Evolutionary conservation across 169 alveolate genomes (phyloP).

Genomic region (Eimeria mitis): DNA sequence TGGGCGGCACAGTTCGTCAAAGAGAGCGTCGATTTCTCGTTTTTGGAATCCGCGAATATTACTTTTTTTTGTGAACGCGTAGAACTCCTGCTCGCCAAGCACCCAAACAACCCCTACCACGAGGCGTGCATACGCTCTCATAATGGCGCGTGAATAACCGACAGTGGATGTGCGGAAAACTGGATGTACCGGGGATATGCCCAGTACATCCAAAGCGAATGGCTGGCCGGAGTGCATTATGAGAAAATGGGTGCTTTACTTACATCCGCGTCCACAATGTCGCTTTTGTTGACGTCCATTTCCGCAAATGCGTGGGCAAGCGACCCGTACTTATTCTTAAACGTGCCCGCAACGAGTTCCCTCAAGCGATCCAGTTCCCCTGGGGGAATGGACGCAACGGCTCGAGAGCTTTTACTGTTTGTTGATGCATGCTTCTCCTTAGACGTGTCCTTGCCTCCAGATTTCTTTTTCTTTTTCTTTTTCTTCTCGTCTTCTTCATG

Average conservation of each 20-base stretch:
- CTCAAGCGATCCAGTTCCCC: slow-evolving; percentile 60
- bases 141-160: background rate
- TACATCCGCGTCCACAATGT: slow-evolving; percentile 77
- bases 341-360: slow-evolving; percentile 71
- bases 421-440: slow-evolving; percentile 34
- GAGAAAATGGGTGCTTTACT: background rate
- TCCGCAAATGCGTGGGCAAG: slow-evolving; percentile 78
- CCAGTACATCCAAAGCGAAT: background rate
- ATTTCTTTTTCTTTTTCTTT: slow-evolving; percentile 27
- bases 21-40: slow-evolving; percentile 53
- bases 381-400: background rate
- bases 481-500: slow-evolving; percentile 33
- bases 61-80: slow-evolving; percentile 61
- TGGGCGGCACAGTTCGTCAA: slow-evolving; percentile 81
- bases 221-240: background rate
- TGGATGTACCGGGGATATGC: background rate
- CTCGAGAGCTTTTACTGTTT: background rate
- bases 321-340: slow-evolving; percentile 78
- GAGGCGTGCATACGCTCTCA: background rate
- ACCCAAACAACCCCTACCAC: background rate
- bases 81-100: slow-evolving; percentile 67
- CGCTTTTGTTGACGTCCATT: slow-evolving; percentile 76
- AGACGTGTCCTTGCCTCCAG: slow-evolving; percentile 31
- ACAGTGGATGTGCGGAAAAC: background rate
- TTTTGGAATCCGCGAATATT: slow-evolving; percentile 54